These are phyloP conservation scores for Penicillium silybi DNA, from an alignment of 495 filamentous ascomycete genomes.

Conservation along the genomic window DNA sequence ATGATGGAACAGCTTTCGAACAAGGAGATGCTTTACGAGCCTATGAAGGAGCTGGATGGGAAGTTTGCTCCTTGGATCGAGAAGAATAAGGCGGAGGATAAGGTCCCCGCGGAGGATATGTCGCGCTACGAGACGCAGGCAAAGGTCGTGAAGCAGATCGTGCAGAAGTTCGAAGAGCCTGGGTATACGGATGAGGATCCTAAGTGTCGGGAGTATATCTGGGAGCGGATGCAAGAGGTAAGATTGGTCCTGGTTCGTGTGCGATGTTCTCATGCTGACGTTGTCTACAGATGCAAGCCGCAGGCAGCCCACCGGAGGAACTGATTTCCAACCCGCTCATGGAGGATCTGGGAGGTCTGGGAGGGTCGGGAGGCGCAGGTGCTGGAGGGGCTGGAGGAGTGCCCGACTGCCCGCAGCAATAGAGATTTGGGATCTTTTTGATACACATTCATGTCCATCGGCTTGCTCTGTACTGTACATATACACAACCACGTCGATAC, in stretches of 20 bases:
- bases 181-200: slow-evolving; percentile 77
- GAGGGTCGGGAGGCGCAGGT: not conserved
- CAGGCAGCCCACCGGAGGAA: slow-evolving; percentile 84
- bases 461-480: slow-evolving; percentile 26
- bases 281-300: slow-evolving; percentile 78
- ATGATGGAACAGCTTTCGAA: slow-evolving; percentile 99
- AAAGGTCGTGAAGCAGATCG: slow-evolving; percentile 78
- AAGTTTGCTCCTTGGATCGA: slow-evolving; percentile 89
- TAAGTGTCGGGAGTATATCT: slow-evolving; percentile 84
- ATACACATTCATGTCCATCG: slow-evolving; percentile 8
- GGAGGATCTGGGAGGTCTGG: slow-evolving; percentile 28
- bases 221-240: slow-evolving; percentile 96
- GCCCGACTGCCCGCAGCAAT: slow-evolving; percentile 43
- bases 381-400: slow-evolving; percentile 19
- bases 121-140: slow-evolving; percentile 79
- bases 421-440: not conserved
- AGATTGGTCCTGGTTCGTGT: slow-evolving; percentile 18
- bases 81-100: slow-evolving; percentile 63
- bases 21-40: slow-evolving; percentile 96
- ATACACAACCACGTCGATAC: slow-evolving; percentile 23
- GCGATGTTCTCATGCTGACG: slow-evolving; percentile 4
- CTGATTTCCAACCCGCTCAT: slow-evolving; percentile 71
- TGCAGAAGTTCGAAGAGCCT: slow-evolving; percentile 75
- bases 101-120: slow-evolving; percentile 63
- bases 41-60: slow-evolving; percentile 91